A percentile compares a stretch with the other conserved stretches of the same genome.
Evolutionary conservation across 164 flowering plant species (phyloP).

Genomic region (Akebia trifoliata): DNA sequence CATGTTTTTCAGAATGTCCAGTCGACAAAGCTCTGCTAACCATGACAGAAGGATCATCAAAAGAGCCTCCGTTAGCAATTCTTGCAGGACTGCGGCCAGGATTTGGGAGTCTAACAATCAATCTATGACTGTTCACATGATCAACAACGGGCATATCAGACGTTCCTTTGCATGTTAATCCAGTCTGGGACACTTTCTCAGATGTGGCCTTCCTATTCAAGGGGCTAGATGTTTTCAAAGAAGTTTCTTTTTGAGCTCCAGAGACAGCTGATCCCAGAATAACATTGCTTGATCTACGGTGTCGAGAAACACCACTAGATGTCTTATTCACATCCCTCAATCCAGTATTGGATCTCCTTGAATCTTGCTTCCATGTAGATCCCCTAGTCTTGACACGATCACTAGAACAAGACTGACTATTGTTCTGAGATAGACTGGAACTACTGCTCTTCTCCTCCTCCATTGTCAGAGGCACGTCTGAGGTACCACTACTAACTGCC

Average conservation of each 20-base stretch:
- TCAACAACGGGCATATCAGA: constrained; percentile 34
- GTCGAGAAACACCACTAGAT: constrained; percentile 46
- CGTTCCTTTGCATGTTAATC: constrained; percentile 35
- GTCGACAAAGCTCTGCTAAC: constrained; percentile 51
- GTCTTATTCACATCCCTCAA: constrained; percentile 38
- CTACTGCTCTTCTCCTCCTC: constrained; percentile 62
- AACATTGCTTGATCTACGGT: constrained; percentile 58
- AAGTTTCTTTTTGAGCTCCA: constrained; percentile 50
- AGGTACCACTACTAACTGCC: constrained; percentile 13
- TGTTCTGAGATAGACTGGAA: constrained; percentile 82
- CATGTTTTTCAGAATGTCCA: constrained; percentile 49
- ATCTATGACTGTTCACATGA: constrained; percentile 55
- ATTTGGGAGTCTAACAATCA: constrained; percentile 79
- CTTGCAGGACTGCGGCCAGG: constrained; percentile 43
- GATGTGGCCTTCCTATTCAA: constrained; percentile 29
- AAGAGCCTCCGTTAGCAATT: constrained; percentile 39
- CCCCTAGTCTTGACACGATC: constrained; percentile 53
- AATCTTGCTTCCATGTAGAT: constrained; percentile 61
- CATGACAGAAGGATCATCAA: constrained; percentile 35
- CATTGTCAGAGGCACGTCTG: constrained; percentile 30
- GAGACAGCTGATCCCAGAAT: constrained; percentile 33
- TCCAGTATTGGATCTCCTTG: constrained; percentile 60
- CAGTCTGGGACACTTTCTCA: constrained; percentile 52
- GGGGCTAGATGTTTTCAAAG: constrained; percentile 37
- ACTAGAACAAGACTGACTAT: constrained; percentile 71